phyloP scores from a whole-genome alignment of 1,284 basidiomycete genomes.

The Tilletia setariae region DNA sequence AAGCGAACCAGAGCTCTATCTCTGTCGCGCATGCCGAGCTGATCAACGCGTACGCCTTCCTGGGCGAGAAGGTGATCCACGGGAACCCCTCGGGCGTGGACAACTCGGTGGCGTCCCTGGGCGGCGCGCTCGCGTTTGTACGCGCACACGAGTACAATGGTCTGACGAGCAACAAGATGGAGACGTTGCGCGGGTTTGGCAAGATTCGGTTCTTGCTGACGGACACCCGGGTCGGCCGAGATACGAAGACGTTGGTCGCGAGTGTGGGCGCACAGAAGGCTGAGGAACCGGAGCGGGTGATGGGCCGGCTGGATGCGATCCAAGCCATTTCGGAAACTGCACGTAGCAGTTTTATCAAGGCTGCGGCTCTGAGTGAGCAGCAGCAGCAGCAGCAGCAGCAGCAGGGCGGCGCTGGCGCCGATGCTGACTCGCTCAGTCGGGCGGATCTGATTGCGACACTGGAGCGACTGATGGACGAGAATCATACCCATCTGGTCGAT shows the following conservation, averaged over 20 bases:
- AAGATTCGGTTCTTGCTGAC: slow-evolving; percentile 73
- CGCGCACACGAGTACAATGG: slow-evolving; percentile 65
- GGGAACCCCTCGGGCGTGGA: slow-evolving; percentile 97
- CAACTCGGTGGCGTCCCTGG: slow-evolving; percentile 88
- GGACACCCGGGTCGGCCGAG: slow-evolving; percentile 84
- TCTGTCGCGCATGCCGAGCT: slow-evolving; percentile 63
- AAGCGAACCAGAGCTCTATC: slow-evolving; percentile 15
- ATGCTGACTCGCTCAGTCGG: background rate
- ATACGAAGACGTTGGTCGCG: slow-evolving; percentile 91
- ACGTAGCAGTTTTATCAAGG: slow-evolving; percentile 30
- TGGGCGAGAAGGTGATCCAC: slow-evolving; percentile 93
- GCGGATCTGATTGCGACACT: slow-evolving; percentile 26
- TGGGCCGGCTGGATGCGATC: slow-evolving; percentile 31
- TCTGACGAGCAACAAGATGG: slow-evolving; percentile 69
- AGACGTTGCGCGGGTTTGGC: slow-evolving; percentile 72
- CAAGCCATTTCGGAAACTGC: slow-evolving; percentile 40
- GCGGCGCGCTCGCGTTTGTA: slow-evolving; percentile 88
- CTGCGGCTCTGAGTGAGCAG: slow-evolving; percentile 18
- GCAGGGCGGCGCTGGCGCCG: background rate
- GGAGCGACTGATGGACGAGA: slow-evolving; percentile 67
- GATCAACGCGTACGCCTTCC: slow-evolving; percentile 89
- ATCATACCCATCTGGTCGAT: slow-evolving; percentile 77
- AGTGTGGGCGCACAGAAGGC: slow-evolving; percentile 73
- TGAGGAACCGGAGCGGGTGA: slow-evolving; percentile 59
- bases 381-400: background rate